A percentile compares a stretch with the other conserved stretches of the same genome.
Conservation (phyloP, 1,284 basidiomycete genomes). For the Laetiporus sulphureus region DNA sequence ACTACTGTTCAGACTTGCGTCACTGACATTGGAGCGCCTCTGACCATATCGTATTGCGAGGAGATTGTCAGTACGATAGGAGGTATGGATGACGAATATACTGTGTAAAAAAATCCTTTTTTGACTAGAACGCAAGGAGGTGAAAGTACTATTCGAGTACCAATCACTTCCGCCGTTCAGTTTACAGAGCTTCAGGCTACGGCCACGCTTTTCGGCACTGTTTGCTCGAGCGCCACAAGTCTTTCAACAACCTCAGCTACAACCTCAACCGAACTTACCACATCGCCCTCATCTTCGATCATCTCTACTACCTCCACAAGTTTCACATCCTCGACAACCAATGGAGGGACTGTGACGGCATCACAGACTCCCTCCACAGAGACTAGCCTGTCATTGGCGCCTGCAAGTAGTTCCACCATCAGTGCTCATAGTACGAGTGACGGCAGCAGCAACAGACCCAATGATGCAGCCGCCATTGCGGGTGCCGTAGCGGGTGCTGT, state of each 20-base stretch:
- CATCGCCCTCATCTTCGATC: background rate
- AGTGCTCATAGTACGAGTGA: background rate
- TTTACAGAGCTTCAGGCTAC: background rate
- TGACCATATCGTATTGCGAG: background rate
- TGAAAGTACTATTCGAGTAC: slow-evolving; percentile 1
- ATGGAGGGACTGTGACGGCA: background rate
- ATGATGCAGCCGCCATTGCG: background rate
- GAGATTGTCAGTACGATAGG: slow-evolving; percentile 1
- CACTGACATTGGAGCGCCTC: background rate
- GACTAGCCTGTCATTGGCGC: too few relatives aligned
- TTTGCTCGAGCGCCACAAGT: background rate
- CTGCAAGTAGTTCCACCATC: too few relatives aligned
- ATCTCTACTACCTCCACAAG: background rate
- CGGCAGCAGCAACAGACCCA: background rate
- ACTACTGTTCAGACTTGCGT: slow-evolving; percentile 4
- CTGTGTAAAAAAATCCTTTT: background rate
- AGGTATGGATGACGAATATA: background rate
- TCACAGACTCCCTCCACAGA: background rate
- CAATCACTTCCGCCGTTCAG: background rate
- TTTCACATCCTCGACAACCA: background rate
- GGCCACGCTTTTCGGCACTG: slow-evolving; percentile 1
- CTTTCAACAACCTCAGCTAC: background rate
- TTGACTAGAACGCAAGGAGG: background rate
- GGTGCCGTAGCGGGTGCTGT: slow-evolving; percentile 5
- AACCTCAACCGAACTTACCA: background rate